Evolutionary conservation across 169 alveolate species (phyloP), one percentile per base, ranked within the genome.

Genomic region (Sarcocystis neurona): DNA sequence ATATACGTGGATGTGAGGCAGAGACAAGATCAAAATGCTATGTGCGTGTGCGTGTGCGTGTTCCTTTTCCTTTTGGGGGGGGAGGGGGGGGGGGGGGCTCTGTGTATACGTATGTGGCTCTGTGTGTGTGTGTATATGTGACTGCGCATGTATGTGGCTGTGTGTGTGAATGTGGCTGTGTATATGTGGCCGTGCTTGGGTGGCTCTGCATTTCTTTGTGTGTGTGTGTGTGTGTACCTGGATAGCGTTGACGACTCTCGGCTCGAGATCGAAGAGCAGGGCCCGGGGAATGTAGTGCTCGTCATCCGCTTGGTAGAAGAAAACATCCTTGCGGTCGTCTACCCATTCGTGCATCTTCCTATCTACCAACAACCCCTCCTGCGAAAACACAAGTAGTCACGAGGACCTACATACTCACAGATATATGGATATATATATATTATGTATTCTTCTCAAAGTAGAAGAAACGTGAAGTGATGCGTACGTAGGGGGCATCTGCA

Each of bases 221-320:
- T 27, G 39, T 8, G 41, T 5, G 8, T 30, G 53, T 39, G 20
- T 75, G 48, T 27, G 1, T 30, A 89, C 93, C 86, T 92, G 95
- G 15, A 92, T 92, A 6, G 87, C 86, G 63, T 92, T 96, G 96
- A 86, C 96, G 94, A 88, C 96, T 87, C 99, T 91, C 0, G 99
- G 99, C 92, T 99, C 99, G 89, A 98, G 94, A 94, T 99, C 99
- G 87, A 99, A 96, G 23, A 98, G 95, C 27, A 98, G 94, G 0
- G 99, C 99, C 48, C 99, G 58, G 0, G 96, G 95, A 6, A 92
- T 97, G 92, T 97, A 97, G 92, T 96, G 98, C 92, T 97, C 96
- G 87, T 97, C 98, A 89, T 97, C 99, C 0, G 99, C 94, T 75
- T 98, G 98, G 88, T 98, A 98, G 93, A 98, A 98, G 92, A 99